Percentiles rank a stretch among this genome's conserved stretches.
phyloP scores from a whole-genome alignment of 371 early-diverging fungal species.

The Apophysomyces ossiformis region DNA sequence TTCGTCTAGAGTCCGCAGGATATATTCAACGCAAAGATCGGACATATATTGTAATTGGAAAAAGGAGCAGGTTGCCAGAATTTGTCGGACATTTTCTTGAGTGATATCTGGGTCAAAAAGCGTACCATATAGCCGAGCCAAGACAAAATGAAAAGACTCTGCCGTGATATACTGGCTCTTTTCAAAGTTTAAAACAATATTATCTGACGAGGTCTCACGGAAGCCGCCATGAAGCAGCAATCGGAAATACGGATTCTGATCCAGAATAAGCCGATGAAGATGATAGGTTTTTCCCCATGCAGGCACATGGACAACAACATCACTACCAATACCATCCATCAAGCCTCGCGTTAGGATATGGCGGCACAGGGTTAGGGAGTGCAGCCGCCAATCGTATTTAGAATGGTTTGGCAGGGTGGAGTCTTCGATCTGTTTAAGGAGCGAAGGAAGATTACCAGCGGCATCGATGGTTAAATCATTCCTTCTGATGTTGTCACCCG shows the following conservation, averaged over 20 bases:
- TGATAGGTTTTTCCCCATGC: constrained; percentile 58
- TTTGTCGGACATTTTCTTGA: constrained; percentile 44
- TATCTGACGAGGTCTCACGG: constrained; percentile 44
- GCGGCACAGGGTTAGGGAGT: constrained; percentile 46
- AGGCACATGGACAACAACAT: constrained; percentile 49
- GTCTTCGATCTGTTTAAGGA: background rate
- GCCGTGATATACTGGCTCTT: constrained; percentile 58
- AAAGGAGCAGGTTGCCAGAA: constrained; percentile 64
- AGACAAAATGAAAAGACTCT: constrained; percentile 62
- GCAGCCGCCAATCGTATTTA: constrained; percentile 45
- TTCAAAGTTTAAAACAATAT: constrained; percentile 56
- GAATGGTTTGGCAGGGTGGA: constrained; percentile 8
- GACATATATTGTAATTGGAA: constrained; percentile 60
- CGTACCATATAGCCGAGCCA: constrained; percentile 56
- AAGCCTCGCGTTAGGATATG: constrained; percentile 63
- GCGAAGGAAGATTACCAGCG: background rate
- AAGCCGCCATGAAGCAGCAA: constrained; percentile 58
- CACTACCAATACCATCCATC: constrained; percentile 59
- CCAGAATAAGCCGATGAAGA: constrained; percentile 61
- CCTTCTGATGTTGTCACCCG: background rate
- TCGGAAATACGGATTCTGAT: constrained; percentile 63
- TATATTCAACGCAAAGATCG: constrained; percentile 57
- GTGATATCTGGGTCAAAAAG: constrained; percentile 40
- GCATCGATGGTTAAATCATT: background rate
- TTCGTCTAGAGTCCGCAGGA: constrained; percentile 46